Conservation (phyloP, 495 filamentous ascomycete genomes). For the Daldinia concentrica region DNA sequence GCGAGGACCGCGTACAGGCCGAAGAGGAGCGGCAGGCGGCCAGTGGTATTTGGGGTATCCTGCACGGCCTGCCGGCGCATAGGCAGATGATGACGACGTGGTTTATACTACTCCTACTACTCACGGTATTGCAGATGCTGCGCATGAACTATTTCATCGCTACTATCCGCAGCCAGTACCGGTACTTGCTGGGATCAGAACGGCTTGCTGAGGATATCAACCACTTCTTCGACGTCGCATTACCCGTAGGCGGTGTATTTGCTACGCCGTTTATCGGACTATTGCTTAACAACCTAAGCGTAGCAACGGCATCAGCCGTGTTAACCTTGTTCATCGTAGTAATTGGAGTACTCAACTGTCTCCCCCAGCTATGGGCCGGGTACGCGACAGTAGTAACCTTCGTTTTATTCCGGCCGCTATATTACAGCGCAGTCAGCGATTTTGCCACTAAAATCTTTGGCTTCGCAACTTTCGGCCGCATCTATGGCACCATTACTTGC, state of each 20-base stretch:
- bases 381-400: slow-evolving; percentile 45
- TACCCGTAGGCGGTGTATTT: slow-evolving; percentile 60
- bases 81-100: slow-evolving; percentile 59
- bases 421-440: slow-evolving; percentile 66
- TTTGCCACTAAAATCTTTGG: slow-evolving; percentile 66
- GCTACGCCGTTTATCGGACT: slow-evolving; percentile 61
- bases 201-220: slow-evolving; percentile 55
- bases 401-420: slow-evolving; percentile 49
- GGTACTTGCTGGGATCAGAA: slow-evolving; percentile 52
- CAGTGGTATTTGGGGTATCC: slow-evolving; percentile 61
- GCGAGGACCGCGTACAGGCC: slow-evolving; percentile 58
- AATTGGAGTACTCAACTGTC: slow-evolving; percentile 57
- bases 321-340: slow-evolving; percentile 54
- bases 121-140: slow-evolving; percentile 62
- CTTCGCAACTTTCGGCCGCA: slow-evolving; percentile 64
- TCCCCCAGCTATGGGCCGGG: slow-evolving; percentile 45
- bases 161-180: slow-evolving; percentile 59
- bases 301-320: slow-evolving; percentile 51
- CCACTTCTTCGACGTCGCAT: slow-evolving; percentile 61
- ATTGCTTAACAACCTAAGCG: slow-evolving; percentile 61
- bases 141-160: slow-evolving; percentile 66
- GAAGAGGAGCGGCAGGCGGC: slow-evolving; percentile 63
- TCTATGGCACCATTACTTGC: slow-evolving; percentile 64
- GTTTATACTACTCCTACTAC: slow-evolving; percentile 60
- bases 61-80: slow-evolving; percentile 57